These are phyloP conservation scores for Phaeosphaeriaceae sp. DNA, from an alignment of 2,329 filamentous ascomycete genomes.

Conservation along the genomic window DNA sequence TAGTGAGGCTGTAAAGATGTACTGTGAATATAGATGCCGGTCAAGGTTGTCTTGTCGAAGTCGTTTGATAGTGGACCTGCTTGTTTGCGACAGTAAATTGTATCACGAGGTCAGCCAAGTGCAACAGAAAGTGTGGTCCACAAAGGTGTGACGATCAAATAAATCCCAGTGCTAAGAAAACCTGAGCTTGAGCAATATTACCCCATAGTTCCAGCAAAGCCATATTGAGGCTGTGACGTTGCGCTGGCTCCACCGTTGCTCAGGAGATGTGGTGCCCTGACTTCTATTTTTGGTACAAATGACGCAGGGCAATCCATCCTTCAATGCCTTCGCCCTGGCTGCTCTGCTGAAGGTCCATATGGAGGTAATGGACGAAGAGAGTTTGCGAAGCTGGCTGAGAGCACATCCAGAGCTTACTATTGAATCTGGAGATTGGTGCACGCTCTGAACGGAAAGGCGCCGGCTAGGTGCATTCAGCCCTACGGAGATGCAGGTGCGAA, in stretches of 20 bases:
- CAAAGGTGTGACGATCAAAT: neutral
- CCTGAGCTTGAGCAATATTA: neutral
- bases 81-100: slow-evolving; percentile 1
- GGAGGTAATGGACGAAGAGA: neutral
- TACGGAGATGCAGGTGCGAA: slow-evolving; percentile 1
- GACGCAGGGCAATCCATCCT: slow-evolving; percentile 6
- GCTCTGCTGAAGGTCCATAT: neutral
- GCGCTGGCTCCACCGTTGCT: slow-evolving; percentile 17
- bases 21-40: neutral
- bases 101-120: neutral
- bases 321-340: neutral
- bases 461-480: slow-evolving; percentile 5
- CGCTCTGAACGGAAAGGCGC: slow-evolving; percentile 1
- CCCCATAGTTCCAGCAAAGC: neutral
- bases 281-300: slow-evolving; percentile 25
- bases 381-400: neutral
- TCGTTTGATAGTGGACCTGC: neutral
- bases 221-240: neutral
- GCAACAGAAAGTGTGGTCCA: neutral
- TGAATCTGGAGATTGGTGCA: slow-evolving; percentile 1
- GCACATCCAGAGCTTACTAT: neutral
- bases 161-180: neutral
- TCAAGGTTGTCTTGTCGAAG: too few relatives aligned
- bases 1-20: neutral
- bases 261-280: slow-evolving; percentile 13